These are phyloP conservation scores for Fusarium marasasianum DNA, from an alignment of 2,329 filamentous ascomycete species.

Conservation along the genomic window DNA sequence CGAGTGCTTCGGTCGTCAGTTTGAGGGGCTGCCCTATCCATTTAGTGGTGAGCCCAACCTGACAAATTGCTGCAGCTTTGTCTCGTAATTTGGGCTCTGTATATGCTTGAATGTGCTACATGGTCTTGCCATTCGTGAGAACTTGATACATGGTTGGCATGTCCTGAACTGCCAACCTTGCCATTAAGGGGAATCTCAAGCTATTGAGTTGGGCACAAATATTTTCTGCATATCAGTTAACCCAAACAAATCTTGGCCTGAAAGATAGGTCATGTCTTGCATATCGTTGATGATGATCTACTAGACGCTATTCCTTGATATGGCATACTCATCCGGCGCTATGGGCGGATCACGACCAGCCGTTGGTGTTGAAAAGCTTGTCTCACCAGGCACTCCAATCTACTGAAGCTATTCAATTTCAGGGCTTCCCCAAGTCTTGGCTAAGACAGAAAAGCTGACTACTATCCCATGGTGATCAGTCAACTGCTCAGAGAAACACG, in stretches of 20 bases:
- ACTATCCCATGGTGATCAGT: neutral
- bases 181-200: neutral
- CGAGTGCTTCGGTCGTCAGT: neutral
- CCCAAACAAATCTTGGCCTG: neutral
- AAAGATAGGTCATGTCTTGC: neutral
- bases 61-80: neutral
- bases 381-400: neutral
- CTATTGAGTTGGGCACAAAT: neutral
- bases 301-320: constrained; percentile 8
- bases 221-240: neutral
- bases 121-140: no score
- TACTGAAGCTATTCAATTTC: neutral
- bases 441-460: neutral
- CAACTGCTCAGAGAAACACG: neutral
- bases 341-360: constrained; percentile 7
- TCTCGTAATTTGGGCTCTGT: neutral
- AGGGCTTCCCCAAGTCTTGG: neutral
- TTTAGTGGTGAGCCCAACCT: neutral
- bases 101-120: neutral
- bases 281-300: constrained; percentile 2
- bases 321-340: constrained; percentile 1
- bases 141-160: neutral
- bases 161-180: neutral
- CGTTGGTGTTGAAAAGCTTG: neutral
- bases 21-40: neutral